A percentile compares a stretch with the other conserved stretches of the same genome.
phyloP scores from a whole-genome alignment of 371 early-diverging fungal genomes.

The Mortierella sp. region DNA sequence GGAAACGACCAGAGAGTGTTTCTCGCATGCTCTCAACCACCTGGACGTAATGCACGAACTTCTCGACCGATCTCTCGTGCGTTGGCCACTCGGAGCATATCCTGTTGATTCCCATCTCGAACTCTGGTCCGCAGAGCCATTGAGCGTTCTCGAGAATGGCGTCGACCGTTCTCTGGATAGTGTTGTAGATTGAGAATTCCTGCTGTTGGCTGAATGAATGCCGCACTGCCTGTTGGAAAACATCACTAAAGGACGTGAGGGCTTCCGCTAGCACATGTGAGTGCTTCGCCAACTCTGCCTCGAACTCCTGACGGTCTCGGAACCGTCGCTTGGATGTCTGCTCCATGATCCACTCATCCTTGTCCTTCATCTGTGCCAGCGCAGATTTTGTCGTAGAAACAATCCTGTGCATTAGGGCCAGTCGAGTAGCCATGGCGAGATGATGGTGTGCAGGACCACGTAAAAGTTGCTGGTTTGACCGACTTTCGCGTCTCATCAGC shows the following conservation, averaged over 20 bases:
- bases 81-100: conserved; percentile 44
- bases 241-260: conserved; percentile 23
- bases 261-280: conserved; percentile 19
- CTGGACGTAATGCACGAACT: conserved; percentile 53
- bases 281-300: conserved; percentile 26
- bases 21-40: conserved; percentile 52
- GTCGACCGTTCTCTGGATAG: conserved; percentile 37
- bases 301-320: conserved; percentile 31
- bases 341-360: conserved; percentile 40
- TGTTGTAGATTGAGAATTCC: conserved; percentile 27
- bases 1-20: conserved; percentile 38
- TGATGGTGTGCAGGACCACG: conserved; percentile 24
- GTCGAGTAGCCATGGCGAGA: conserved; percentile 42
- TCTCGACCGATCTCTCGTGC: conserved; percentile 38
- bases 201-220: conserved; percentile 23
- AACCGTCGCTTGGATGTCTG: conserved; percentile 32
- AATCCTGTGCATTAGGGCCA: conserved; percentile 47
- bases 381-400: conserved; percentile 27
- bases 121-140: conserved; percentile 53
- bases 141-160: conserved; percentile 37
- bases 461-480: conserved; percentile 20
- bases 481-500: conserved; percentile 37
- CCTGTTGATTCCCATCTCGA: conserved; percentile 49
- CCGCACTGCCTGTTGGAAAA: conserved; percentile 10
- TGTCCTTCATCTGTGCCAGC: conserved; percentile 33